Evolutionary conservation across 2,329 filamentous ascomycete species (phyloP).

Genomic region (Eutypella sp.): DNA sequence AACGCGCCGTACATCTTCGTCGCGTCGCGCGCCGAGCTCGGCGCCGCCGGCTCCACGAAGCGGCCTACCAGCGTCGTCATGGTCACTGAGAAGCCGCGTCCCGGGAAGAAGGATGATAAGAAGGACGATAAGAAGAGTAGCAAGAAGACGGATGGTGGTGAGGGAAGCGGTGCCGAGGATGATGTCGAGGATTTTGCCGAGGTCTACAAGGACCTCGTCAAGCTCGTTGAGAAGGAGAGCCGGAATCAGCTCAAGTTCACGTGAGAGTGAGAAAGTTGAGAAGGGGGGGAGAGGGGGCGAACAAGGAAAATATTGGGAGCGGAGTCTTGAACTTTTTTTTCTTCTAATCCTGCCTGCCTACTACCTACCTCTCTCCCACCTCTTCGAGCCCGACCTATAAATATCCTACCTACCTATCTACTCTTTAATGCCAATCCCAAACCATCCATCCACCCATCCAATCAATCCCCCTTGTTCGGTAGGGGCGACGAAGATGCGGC

Average conservation of each 20-base stretch:
- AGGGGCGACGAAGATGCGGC: too few relatives aligned
- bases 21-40: slow-evolving; percentile 84
- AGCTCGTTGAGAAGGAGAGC: slow-evolving; percentile 62
- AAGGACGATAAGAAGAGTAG: slow-evolving; percentile 35
- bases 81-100: slow-evolving; percentile 56
- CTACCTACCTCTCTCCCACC: too few relatives aligned
- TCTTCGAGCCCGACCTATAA: too few relatives aligned
- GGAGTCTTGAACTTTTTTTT: too few relatives aligned
- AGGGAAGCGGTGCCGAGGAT: slow-evolving; percentile 34
- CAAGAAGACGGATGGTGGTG: slow-evolving; percentile 39
- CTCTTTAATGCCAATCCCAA: too few relatives aligned
- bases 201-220: slow-evolving; percentile 59
- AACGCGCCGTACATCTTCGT: slow-evolving; percentile 96
- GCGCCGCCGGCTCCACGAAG: slow-evolving; percentile 91
- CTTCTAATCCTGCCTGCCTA: too few relatives aligned
- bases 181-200: slow-evolving; percentile 58
- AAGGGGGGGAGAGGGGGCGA: slow-evolving; percentile 5
- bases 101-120: slow-evolving; percentile 20
- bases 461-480: too few relatives aligned
- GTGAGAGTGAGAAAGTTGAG: too few relatives aligned
- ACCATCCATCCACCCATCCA: too few relatives aligned
- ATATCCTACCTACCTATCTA: too few relatives aligned
- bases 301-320: too few relatives aligned
- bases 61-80: slow-evolving; percentile 94
- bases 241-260: slow-evolving; percentile 50